Evolutionary conservation across 2,329 filamentous ascomycete species (phyloP).

Genomic region (Exophiala oligosperma): DNA sequence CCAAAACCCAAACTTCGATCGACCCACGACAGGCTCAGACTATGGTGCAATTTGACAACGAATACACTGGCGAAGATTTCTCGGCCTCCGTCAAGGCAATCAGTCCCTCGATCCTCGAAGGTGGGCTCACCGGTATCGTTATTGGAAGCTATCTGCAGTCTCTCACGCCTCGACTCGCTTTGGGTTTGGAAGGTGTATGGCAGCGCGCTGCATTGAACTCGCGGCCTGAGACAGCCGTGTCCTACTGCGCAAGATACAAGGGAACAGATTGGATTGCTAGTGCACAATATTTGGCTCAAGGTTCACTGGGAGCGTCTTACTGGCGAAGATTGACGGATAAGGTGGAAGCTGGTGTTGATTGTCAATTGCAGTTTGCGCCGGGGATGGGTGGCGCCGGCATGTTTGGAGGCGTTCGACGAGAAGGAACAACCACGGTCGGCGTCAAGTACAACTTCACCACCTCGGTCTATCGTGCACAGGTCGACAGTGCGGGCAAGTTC

Average conservation of each 20-base stretch:
- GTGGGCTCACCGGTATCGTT: constrained; percentile 89
- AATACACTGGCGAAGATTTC: constrained; percentile 93
- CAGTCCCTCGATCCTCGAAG: constrained; percentile 92
- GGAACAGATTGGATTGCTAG: constrained; percentile 88
- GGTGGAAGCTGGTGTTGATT: constrained; percentile 92
- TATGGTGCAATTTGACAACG: constrained; percentile 91
- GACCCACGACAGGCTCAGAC: constrained; percentile 74
- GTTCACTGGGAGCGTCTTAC: constrained; percentile 86
- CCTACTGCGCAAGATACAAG: constrained; percentile 91
- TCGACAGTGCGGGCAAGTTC: constrained; percentile 93
- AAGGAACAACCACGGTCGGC: constrained; percentile 87
- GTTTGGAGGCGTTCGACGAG: constrained; percentile 78
- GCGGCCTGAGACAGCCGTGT: constrained; percentile 86
- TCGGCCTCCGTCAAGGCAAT: constrained; percentile 89
- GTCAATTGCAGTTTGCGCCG: constrained; percentile 80
- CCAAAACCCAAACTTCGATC: constrained; percentile 86
- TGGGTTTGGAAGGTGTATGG: constrained; percentile 93
- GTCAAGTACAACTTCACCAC: constrained; percentile 98
- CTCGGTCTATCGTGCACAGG: constrained; percentile 91
- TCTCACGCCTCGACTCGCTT: constrained; percentile 78
- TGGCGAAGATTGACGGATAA: constrained; percentile 92
- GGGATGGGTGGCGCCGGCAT: constrained; percentile 58
- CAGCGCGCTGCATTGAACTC: constrained; percentile 81
- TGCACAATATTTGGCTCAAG: constrained; percentile 84
- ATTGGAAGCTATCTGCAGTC: constrained; percentile 96